phyloP scores from a whole-genome alignment of 331 rosid genomes.

The Acacia concinna region DNA sequence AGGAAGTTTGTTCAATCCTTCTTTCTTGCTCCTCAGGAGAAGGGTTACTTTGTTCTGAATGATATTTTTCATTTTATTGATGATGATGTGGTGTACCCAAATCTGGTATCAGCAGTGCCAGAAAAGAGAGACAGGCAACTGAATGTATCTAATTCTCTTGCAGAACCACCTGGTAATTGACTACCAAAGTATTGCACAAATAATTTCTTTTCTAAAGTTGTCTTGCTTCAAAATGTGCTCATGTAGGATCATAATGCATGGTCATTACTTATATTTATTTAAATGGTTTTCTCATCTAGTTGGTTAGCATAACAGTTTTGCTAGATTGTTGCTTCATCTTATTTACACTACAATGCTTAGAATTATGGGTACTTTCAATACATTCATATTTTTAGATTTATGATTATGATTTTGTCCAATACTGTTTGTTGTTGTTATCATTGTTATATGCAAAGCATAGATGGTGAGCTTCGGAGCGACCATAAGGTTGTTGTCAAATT shows the following conservation, averaged over 20 bases:
- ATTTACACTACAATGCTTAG: not conserved
- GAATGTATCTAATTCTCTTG: conserved; percentile 54
- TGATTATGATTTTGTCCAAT: not conserved
- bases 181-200: not conserved
- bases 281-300: not conserved
- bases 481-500: not conserved
- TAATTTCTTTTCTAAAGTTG: conserved; percentile 1
- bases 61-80: conserved; percentile 66
- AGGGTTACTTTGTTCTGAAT: conserved; percentile 67
- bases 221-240: not conserved
- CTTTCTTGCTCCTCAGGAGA: conserved; percentile 77
- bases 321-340: not conserved
- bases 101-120: conserved; percentile 39
- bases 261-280: not conserved
- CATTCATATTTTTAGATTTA: not conserved
- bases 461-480: not conserved
- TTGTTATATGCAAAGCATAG: not conserved
- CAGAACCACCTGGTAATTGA: conserved; percentile 66
- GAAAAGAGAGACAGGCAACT: conserved; percentile 61
- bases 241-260: not conserved
- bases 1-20: conserved; percentile 68
- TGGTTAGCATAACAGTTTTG: not conserved
- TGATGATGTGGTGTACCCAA: conserved; percentile 53
- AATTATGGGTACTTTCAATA: not conserved
- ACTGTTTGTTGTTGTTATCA: too few relatives aligned